A percentile compares a stretch with the other conserved stretches of the same genome.
These are phyloP conservation scores for Knoxia roxburghii DNA, from an alignment of 257 asterid genomes.

Conservation along the genomic window DNA sequence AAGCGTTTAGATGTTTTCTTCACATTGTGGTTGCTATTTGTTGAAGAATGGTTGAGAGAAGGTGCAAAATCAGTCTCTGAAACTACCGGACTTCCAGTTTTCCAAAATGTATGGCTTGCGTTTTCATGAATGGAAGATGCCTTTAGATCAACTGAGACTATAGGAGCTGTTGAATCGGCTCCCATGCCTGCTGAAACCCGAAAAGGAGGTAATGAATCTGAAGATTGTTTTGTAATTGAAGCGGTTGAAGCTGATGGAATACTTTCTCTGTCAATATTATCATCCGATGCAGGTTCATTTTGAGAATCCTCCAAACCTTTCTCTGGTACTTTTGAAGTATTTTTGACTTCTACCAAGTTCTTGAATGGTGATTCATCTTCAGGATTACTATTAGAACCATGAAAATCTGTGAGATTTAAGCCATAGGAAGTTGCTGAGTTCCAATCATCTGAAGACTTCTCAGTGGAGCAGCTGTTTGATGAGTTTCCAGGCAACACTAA, in stretches of 20 bases:
- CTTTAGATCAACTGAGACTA: slow-evolving; percentile 16
- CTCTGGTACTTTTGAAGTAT: slow-evolving; percentile 25
- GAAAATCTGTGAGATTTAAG: slow-evolving; percentile 19
- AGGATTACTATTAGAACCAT: slow-evolving; percentile 34
- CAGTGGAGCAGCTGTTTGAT: slow-evolving; percentile 10
- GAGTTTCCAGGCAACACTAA: slow-evolving; percentile 17
- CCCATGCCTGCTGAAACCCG: slow-evolving; percentile 23
- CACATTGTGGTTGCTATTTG: slow-evolving; percentile 10
- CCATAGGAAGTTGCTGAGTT: slow-evolving; percentile 21
- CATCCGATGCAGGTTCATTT: slow-evolving; percentile 19
- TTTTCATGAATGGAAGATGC: slow-evolving; percentile 17
- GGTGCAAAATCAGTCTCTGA: slow-evolving; percentile 15
- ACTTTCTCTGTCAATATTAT: slow-evolving; percentile 22
- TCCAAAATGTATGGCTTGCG: slow-evolving; percentile 19
- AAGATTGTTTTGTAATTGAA: slow-evolving; percentile 21
- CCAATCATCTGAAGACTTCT: slow-evolving; percentile 8
- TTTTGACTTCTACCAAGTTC: slow-evolving; percentile 29
- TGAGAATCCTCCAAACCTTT: slow-evolving; percentile 16
- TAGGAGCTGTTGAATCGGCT: slow-evolving; percentile 16
- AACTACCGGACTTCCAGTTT: slow-evolving; percentile 16
- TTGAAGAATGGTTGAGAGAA: slow-evolving; percentile 20
- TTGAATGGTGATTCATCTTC: slow-evolving; percentile 51
- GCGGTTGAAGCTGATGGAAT: slow-evolving; percentile 16
- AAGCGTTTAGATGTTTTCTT: slow-evolving; percentile 17
- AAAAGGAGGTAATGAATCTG: slow-evolving; percentile 10